Evolutionary conservation across 306 rosid species (phyloP), one percentile per base, ranked within the genome.

Genomic region (Abrus pulchellus): DNA sequence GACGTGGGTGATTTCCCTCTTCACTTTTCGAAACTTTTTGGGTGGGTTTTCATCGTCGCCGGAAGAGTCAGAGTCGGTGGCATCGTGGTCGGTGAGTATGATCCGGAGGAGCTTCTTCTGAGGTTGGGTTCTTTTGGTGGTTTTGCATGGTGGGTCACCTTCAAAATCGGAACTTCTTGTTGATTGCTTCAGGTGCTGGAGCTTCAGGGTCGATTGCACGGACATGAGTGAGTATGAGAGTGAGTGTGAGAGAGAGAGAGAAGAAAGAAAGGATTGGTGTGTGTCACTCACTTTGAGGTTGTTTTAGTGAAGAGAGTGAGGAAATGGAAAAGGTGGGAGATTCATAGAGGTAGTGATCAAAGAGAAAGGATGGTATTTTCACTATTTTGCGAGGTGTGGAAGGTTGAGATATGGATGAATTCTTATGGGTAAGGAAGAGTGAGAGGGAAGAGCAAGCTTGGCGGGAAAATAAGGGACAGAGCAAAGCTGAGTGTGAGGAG

Each of bases 41-140:
- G 55, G 72, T 13, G 52, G 9, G 45, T 8, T 33, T 3, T 10
- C 92, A 1, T 93, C 97, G 45, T 90, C 92, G 57, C 88, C 77
- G 77, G 97, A 92, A 7, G 97, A 88, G 12, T 93, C 97, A 0
- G 97, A 87, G 41, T 93, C 97, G 1, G 98, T 93, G 45, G 97
- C 94, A 8, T 93, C 90, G 40, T 83, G 87, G 74, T 93, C 98
- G 11, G 98, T 86, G 82, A 82, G 70, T n/a, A 91, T 93, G 88
- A 93, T 82, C 66, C 93, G 84, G 27, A 93, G 78, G 29, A 89
- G 78, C 83, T 83, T 91, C 7, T 76, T 45, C 6, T 9, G 32
- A 12, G 27, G 83, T 5, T 57, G 81, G 30, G 67, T 5, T 76
- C 47, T 80, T 13, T 4, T 10, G 50, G 52, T 9, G 33, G 80